phyloP scores from a whole-genome alignment of 805 yeast species.

The Zygosaccharomyces siamensis region DNA sequence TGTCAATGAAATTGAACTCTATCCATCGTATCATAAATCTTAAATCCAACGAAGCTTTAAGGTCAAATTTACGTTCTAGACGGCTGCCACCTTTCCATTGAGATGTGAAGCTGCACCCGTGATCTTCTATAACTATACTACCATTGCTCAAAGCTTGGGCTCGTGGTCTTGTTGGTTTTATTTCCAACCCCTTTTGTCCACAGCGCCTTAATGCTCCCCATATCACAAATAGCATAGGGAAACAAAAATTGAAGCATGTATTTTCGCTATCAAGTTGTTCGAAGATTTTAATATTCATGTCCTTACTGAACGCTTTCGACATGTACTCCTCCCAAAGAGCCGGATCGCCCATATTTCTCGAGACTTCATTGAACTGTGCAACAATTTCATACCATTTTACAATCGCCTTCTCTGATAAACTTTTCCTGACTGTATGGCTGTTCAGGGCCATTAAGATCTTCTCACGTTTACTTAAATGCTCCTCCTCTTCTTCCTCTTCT shows the following conservation, averaged over 20 bases:
- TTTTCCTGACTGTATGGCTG: slow-evolving; percentile 28
- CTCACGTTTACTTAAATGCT: not conserved
- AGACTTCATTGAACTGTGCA: slow-evolving; percentile 42
- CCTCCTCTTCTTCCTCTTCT: not conserved
- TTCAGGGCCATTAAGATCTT: not conserved
- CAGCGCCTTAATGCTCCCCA: slow-evolving; percentile 46
- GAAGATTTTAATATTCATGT: slow-evolving; percentile 44
- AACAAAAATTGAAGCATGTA: slow-evolving; percentile 59
- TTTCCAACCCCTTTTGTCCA: slow-evolving; percentile 49
- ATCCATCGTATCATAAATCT: slow-evolving; percentile 66
- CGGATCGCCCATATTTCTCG: slow-evolving; percentile 42
- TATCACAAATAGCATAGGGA: slow-evolving; percentile 56
- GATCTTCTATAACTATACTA: slow-evolving; percentile 49
- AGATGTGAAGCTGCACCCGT: slow-evolving; percentile 44
- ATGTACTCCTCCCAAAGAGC: slow-evolving; percentile 48
- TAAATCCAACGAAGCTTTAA: slow-evolving; percentile 58
- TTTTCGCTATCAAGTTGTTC: slow-evolving; percentile 44
- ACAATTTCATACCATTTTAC: slow-evolving; percentile 47
- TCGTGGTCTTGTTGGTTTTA: slow-evolving; percentile 44
- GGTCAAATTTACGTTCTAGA: slow-evolving; percentile 55
- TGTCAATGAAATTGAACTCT: slow-evolving; percentile 50
- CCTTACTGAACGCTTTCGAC: slow-evolving; percentile 49
- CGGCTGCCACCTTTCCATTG: slow-evolving; percentile 67
- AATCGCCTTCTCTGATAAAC: slow-evolving; percentile 47
- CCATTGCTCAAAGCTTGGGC: slow-evolving; percentile 53